Percentiles rank a stretch among this genome's conserved stretches.
Conservation (phyloP, 2,329 filamentous ascomycete genomes). For the Thelonectria olida region DNA sequence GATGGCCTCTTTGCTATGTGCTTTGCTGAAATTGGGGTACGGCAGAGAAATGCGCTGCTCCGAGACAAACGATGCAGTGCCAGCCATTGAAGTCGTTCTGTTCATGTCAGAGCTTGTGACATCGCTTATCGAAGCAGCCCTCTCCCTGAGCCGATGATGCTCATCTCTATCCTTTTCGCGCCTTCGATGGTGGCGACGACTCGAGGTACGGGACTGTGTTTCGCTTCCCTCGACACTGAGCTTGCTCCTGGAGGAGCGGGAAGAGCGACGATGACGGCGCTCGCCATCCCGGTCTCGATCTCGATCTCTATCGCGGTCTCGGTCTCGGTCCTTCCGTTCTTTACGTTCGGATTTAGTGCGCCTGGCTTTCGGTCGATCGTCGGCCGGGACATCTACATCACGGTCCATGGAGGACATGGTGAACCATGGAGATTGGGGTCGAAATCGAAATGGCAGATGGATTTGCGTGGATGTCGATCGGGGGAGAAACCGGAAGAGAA, state of each 20-base stretch:
- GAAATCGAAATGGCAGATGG: not conserved
- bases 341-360: conserved; percentile 52
- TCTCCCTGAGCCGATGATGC: conserved; percentile 37
- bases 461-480: conserved; percentile 13
- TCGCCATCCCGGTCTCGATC: conserved; percentile 47
- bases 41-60: conserved; percentile 67
- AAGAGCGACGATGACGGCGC: conserved; percentile 50
- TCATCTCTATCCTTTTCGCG: conserved; percentile 47
- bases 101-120: conserved; percentile 57
- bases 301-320: conserved; percentile 43
- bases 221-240: conserved; percentile 51
- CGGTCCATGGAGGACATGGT: conserved; percentile 54
- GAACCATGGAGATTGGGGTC: conserved; percentile 38
- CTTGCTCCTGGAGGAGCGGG: conserved; percentile 54
- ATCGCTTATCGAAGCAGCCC: conserved; percentile 55
- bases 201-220: conserved; percentile 49
- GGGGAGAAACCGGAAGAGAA: conserved; percentile 17
- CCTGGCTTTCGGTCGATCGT: conserved; percentile 49
- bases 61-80: conserved; percentile 37
- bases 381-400: conserved; percentile 50
- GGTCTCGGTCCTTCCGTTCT: conserved; percentile 45
- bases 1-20: conserved; percentile 88
- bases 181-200: conserved; percentile 43
- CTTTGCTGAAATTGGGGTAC: conserved; percentile 88
- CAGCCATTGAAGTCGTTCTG: conserved; percentile 45